Percentiles rank a stretch among this genome's conserved stretches.
Evolutionary conservation across 371 early-diverging fungal species (phyloP).

Genomic region (Syncephalastrum racemosum): DNA sequence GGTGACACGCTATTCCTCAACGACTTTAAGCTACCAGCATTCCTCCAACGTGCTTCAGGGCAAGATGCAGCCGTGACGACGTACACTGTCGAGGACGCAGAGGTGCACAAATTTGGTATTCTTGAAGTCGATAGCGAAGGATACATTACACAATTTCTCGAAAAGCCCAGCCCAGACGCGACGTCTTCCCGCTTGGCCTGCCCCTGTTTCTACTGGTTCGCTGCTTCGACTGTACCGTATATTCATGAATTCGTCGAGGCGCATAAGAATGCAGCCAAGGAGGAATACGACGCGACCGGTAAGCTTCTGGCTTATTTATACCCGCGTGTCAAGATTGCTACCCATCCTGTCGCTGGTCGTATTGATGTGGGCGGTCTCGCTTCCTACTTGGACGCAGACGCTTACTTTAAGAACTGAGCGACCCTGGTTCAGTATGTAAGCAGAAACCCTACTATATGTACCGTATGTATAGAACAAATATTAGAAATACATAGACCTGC

Average conservation of each 20-base stretch:
- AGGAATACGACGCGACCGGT: constrained; percentile 63
- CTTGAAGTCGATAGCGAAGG: constrained; percentile 39
- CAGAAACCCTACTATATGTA: no score
- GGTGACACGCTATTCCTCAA: constrained; percentile 60
- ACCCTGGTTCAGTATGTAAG: not conserved
- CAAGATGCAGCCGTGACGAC: constrained; percentile 44
- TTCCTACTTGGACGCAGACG: constrained; percentile 54
- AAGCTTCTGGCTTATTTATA: constrained; percentile 54
- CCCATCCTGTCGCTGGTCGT: constrained; percentile 52
- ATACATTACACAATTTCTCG: constrained; percentile 48
- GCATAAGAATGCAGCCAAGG: constrained; percentile 34
- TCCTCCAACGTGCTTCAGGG: constrained; percentile 11
- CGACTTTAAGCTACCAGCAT: constrained; percentile 43
- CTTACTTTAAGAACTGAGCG: constrained; percentile 33
- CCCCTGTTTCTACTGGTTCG: constrained; percentile 64
- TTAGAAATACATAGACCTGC: not conserved
- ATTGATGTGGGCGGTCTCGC: constrained; percentile 64
- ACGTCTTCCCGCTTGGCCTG: constrained; percentile 55
- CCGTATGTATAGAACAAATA: no score
- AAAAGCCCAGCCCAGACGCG: constrained; percentile 52
- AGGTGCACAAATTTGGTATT: constrained; percentile 58
- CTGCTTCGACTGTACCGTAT: constrained; percentile 23
- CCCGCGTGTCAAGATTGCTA: constrained; percentile 37
- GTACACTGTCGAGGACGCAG: constrained; percentile 41
- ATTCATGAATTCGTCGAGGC: constrained; percentile 46